A percentile compares a stretch with the other conserved stretches of the same genome.
These are phyloP conservation scores for Myxozyma geophila DNA, from an alignment of 805 yeast genomes.

Conservation along the genomic window DNA sequence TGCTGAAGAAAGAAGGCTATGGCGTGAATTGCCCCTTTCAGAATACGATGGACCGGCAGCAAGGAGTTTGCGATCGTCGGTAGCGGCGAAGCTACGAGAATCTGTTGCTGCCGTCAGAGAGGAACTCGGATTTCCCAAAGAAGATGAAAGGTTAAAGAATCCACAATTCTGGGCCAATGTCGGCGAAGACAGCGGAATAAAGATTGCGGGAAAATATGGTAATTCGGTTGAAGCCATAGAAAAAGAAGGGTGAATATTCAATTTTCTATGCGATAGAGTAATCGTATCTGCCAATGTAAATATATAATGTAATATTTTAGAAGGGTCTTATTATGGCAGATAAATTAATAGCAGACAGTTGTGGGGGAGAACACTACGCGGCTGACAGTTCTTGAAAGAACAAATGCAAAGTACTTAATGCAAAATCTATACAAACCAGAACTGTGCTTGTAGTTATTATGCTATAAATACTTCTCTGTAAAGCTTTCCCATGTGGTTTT, in stretches of 20 bases:
- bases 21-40: slow-evolving; percentile 66
- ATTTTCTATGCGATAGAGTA: too few relatives aligned
- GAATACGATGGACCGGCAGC: slow-evolving; percentile 68
- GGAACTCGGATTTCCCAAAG: slow-evolving; percentile 51
- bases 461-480: too few relatives aligned
- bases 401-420: too few relatives aligned
- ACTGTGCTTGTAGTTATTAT: too few relatives aligned
- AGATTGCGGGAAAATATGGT: slow-evolving; percentile 70
- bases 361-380: too few relatives aligned
- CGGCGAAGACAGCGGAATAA: slow-evolving; percentile 65
- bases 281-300: too few relatives aligned
- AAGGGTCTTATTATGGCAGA: too few relatives aligned
- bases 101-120: slow-evolving; percentile 50
- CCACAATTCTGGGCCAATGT: slow-evolving; percentile 76
- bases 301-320: too few relatives aligned
- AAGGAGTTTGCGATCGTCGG: slow-evolving; percentile 63
- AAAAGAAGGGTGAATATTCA: slow-evolving; percentile 23
- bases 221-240: slow-evolving; percentile 23
- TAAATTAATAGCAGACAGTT: too few relatives aligned
- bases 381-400: too few relatives aligned
- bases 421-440: too few relatives aligned
- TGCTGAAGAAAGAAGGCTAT: slow-evolving; percentile 64
- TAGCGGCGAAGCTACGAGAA: slow-evolving; percentile 71
- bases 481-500: too few relatives aligned
- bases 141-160: slow-evolving; percentile 68